phyloP scores from a whole-genome alignment of 1,284 basidiomycete genomes.

The Cutaneotrichosporon daszewskae region DNA sequence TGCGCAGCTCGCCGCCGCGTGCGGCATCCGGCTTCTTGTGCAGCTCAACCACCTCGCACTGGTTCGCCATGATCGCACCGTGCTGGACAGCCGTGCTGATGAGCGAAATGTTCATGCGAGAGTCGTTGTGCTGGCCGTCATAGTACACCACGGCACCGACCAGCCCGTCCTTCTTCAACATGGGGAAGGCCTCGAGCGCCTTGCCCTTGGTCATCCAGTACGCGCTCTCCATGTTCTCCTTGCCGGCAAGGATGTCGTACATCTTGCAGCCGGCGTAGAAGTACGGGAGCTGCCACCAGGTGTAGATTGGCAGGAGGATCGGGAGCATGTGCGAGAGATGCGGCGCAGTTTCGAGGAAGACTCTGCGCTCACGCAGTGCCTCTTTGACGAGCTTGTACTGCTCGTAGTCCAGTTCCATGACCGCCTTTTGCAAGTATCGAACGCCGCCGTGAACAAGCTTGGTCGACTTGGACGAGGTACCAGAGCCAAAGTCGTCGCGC shows the following conservation, averaged over 20 bases:
- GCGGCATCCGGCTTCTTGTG: constrained; percentile 58
- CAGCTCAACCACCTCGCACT: constrained; percentile 76
- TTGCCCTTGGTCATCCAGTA: constrained; percentile 93
- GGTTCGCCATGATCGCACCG: constrained; percentile 84
- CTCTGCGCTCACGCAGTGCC: constrained; percentile 84
- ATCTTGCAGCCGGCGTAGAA: constrained; percentile 94
- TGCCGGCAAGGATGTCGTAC: constrained; percentile 91
- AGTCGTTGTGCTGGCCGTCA: constrained; percentile 97
- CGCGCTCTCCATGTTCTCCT: constrained; percentile 92
- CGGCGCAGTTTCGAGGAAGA: constrained; percentile 92
- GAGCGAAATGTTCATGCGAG: constrained; percentile 93
- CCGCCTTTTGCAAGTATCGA: constrained; percentile 91
- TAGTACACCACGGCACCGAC: constrained; percentile 96
- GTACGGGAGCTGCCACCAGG: constrained; percentile 95
- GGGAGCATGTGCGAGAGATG: constrained; percentile 89
- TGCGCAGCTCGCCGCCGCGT: constrained; percentile 54
- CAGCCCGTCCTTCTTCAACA: constrained; percentile 87
- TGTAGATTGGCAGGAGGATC: constrained; percentile 49
- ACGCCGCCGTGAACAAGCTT: constrained; percentile 98
- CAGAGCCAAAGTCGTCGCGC: constrained; percentile 84
- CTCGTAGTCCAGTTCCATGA: constrained; percentile 90
- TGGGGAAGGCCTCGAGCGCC: constrained; percentile 69
- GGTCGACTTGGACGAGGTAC: constrained; percentile 93
- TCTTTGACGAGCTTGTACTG: constrained; percentile 95
- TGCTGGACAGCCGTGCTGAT: constrained; percentile 91